These are phyloP conservation scores for Wickerhamiella musiphila DNA, from an alignment of 805 yeast genomes.

Conservation along the genomic window DNA sequence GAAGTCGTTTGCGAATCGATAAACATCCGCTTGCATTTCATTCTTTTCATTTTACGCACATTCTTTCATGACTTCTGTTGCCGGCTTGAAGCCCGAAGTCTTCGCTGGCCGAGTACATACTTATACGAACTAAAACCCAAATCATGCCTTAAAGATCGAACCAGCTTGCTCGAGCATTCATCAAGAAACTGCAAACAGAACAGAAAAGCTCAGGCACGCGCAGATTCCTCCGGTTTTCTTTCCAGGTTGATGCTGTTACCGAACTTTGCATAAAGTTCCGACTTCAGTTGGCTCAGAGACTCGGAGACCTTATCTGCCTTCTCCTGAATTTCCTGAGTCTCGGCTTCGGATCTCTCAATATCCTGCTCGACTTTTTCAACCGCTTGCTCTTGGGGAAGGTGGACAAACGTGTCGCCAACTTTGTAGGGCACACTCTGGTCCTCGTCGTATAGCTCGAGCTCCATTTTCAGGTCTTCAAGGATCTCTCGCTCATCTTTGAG, in stretches of 20 bases:
- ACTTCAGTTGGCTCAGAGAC: slow-evolving; percentile 44
- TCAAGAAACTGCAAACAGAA: neutral
- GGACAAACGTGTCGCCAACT: slow-evolving; percentile 66
- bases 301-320: slow-evolving; percentile 36
- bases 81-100: no score
- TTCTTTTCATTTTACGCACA: no score
- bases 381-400: slow-evolving; percentile 47
- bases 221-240: slow-evolving; percentile 25
- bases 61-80: no score
- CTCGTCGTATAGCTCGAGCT: slow-evolving; percentile 66
- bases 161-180: neutral
- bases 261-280: slow-evolving; percentile 67
- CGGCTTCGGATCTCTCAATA: slow-evolving; percentile 32
- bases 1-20: no score
- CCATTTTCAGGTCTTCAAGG: slow-evolving; percentile 69
- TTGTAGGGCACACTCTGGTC: slow-evolving; percentile 37
- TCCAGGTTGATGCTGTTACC: slow-evolving; percentile 83
- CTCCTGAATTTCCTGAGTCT: slow-evolving; percentile 30
- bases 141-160: no score
- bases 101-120: no score
- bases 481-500: slow-evolving; percentile 63
- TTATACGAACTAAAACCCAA: no score
- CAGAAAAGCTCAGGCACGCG: neutral
- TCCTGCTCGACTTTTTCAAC: slow-evolving; percentile 51
- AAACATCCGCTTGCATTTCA: no score